phyloP scores from a whole-genome alignment of 2,329 filamentous ascomycete species.

The Xylariomycetidae sp. region DNA sequence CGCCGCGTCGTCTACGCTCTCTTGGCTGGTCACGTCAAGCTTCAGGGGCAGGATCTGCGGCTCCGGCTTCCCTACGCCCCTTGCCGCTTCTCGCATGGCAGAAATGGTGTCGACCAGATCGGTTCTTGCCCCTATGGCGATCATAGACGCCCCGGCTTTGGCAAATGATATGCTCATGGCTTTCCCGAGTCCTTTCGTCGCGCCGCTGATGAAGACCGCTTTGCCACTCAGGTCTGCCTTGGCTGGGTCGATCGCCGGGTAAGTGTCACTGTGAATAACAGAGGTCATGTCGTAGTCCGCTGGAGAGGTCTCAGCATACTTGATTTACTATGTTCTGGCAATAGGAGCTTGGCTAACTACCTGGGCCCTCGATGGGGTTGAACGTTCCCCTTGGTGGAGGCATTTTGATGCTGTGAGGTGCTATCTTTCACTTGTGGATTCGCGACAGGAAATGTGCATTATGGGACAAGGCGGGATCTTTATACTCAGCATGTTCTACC shows the following conservation, averaged over 20 bases:
- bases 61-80: constrained; percentile 17
- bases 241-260: constrained; percentile 25
- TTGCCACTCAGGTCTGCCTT: constrained; percentile 25
- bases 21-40: constrained; percentile 28
- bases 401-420: too few species aligned
- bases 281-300: constrained; percentile 25
- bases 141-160: constrained; percentile 31
- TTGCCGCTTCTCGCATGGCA: constrained; percentile 21
- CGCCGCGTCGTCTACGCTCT: constrained; percentile 27
- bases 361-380: constrained; percentile 19
- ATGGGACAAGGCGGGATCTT: too few species aligned
- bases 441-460: too few species aligned
- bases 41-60: constrained; percentile 27
- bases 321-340: too few species aligned
- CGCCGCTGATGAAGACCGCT: constrained; percentile 32
- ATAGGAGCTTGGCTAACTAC: constrained; percentile 5
- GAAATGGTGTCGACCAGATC: constrained; percentile 16
- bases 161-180: constrained; percentile 28
- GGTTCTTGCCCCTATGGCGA: constrained; percentile 28
- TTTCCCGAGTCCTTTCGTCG: constrained; percentile 29
- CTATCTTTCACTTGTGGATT: too few species aligned
- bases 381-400: constrained; percentile 18
- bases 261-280: constrained; percentile 28
- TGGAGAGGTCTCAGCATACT: too few species aligned
- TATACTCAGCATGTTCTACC: too few species aligned